A percentile compares a stretch with the other conserved stretches of the same genome.
Conservation (phyloP, 805 yeast genomes). For the Ogataea nonfermentans region DNA sequence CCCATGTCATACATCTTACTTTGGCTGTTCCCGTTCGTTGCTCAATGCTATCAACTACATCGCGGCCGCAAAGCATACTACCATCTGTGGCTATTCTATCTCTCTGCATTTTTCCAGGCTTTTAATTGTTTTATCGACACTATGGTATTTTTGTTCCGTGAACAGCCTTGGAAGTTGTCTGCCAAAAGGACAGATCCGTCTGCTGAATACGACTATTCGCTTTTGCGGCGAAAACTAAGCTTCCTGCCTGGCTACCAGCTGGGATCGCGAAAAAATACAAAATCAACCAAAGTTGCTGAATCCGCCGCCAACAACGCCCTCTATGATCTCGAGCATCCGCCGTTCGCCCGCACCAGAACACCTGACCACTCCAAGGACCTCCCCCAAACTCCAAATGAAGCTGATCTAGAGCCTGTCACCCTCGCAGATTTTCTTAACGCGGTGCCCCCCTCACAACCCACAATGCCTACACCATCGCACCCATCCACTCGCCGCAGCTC, state of each 20-base stretch:
- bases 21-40: conserved; percentile 79
- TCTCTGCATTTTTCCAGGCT: conserved; percentile 78
- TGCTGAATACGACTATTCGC: conserved; percentile 14
- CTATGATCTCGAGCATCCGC: not conserved
- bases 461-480: conserved; percentile 4
- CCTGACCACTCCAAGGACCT: conserved; percentile 6
- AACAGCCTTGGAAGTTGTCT: conserved; percentile 65
- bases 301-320: not conserved
- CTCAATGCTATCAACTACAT: conserved; percentile 51
- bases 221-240: conserved; percentile 24
- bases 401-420: conserved; percentile 11
- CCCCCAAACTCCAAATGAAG: conserved; percentile 14
- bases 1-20: conserved; percentile 78
- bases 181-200: conserved; percentile 25
- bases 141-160: conserved; percentile 71
- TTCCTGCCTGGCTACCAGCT: conserved; percentile 31
- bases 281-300: not conserved
- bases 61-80: conserved; percentile 51
- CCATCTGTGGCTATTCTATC: conserved; percentile 58
- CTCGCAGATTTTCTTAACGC: conserved; percentile 18
- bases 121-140: conserved; percentile 78
- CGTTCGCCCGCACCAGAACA: conserved; percentile 1
- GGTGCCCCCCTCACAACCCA: conserved; percentile 4
- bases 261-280: not conserved
- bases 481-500: conserved; percentile 21